Evolutionary conservation across 1,139 yeast species (phyloP), one percentile per base, ranked within the genome.

Genomic region (Suhomyces kunorum): DNA sequence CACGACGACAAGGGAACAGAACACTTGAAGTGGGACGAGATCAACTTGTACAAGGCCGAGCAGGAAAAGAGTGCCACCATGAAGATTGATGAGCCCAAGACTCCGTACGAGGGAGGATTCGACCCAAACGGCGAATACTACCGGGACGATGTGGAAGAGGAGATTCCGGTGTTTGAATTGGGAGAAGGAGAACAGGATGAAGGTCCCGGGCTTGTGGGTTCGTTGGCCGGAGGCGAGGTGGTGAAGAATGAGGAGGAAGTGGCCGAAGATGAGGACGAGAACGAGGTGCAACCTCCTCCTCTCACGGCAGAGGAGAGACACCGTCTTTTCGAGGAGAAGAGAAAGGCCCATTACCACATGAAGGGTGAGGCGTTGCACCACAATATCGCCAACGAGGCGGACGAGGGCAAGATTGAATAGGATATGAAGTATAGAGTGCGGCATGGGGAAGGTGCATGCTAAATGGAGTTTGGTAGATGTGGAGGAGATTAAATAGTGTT

Each of bases 1-100:
- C 28, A 36, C 14, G 32, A 19, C 8, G 20, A 23, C 17, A 26
- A 28, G 15, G 31, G 34, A 6, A 20, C 19, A n/a, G 67, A 60
- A 24, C 81, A 73, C 48, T 66, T 81, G 54, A 74, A 76, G 50
- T 85, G 92, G 90, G 90, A 85, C 58, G 92, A 85, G 54, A 68
- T 81, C 40, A 84, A 83, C 51, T 64, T 85, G 45, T 71, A 80
- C 51, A 64, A 78, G 43, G 75, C 84, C 14, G 92, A 85, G 57
- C 83, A 77, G 55, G 87, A 82, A 51, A 81, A 83, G 58, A 66
- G 76, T 22, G 79, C 90, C 24, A 83, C 87, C 31, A 84, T 84
- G 90, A 78, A 80, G 61, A 89, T 92, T 37, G 95, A 88, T 54
- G 98, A 92, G 63, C 98, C 98, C 26, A 92, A 92, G 69, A 92